Conservation (phyloP, 2,329 filamentous ascomycete genomes). For the Nakataea oryzae region DNA sequence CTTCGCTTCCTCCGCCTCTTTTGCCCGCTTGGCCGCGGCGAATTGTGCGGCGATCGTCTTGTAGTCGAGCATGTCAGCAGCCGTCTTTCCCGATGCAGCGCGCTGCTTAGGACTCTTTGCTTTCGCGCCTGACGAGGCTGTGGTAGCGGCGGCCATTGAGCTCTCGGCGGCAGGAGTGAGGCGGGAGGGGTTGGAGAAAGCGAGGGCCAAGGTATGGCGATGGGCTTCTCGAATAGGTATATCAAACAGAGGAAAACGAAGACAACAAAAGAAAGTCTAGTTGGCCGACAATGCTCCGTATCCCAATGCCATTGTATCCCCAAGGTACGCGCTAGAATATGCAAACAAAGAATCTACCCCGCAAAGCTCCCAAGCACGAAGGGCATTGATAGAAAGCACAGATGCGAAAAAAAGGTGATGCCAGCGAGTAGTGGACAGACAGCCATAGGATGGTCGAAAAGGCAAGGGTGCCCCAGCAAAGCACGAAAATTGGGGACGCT, state of each 20-base stretch:
- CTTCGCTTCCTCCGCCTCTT: conserved; percentile 26
- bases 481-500: neutral
- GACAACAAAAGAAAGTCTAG: neutral
- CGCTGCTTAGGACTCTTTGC: conserved; percentile 11
- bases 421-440: neutral
- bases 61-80: conserved; percentile 28
- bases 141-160: conserved; percentile 8
- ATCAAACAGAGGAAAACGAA: neutral
- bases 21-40: conserved; percentile 39
- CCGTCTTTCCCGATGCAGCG: conserved; percentile 5
- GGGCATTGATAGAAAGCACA: neutral
- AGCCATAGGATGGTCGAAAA: neutral
- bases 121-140: conserved; percentile 1
- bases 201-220: neutral
- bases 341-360: neutral
- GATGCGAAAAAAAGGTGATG: neutral
- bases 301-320: neutral
- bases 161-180: neutral
- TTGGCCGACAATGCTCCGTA: neutral
- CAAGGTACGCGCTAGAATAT: neutral
- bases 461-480: neutral
- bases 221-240: neutral
- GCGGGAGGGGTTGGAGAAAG: neutral
- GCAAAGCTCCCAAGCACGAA: neutral
- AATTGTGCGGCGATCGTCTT: conserved; percentile 42